Evolutionary conservation across 495 filamentous ascomycete genomes (phyloP).

Genomic region (Podospora appendiculata): DNA sequence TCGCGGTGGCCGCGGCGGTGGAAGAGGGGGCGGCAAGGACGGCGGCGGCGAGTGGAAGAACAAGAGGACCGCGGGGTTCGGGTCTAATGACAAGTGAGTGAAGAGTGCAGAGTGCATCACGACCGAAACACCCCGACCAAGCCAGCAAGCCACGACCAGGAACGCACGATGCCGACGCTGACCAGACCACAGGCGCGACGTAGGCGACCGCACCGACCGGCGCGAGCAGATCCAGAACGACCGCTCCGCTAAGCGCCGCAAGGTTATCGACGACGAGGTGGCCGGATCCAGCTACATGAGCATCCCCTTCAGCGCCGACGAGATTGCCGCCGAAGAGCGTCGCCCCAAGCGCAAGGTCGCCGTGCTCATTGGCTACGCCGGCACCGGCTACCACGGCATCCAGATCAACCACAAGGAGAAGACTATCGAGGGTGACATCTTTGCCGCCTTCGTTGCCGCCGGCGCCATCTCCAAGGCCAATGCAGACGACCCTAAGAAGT

Average conservation of each 20-base stretch:
- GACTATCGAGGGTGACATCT: slow-evolving; percentile 96
- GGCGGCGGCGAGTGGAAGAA: background rate
- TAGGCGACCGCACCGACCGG: slow-evolving; percentile 41
- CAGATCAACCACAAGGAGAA: slow-evolving; percentile 73
- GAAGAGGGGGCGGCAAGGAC: background rate
- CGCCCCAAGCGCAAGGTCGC: slow-evolving; percentile 93
- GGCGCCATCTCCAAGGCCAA: slow-evolving; percentile 95
- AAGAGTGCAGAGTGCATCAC: too few species aligned
- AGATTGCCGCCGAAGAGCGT: slow-evolving; percentile 76
- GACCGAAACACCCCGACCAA: too few species aligned
- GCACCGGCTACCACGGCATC: slow-evolving; percentile 96
- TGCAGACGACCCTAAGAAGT: slow-evolving; percentile 93
- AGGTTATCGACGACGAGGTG: slow-evolving; percentile 34
- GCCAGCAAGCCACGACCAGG: too few species aligned
- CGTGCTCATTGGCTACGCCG: slow-evolving; percentile 88
- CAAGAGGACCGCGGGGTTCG: background rate
- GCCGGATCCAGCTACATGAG: slow-evolving; percentile 31
- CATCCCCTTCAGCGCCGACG: slow-evolving; percentile 48
- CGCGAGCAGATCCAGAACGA: slow-evolving; percentile 51
- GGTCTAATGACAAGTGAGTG: background rate
- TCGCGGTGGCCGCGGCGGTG: slow-evolving; percentile 4
- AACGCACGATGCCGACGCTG: slow-evolving; percentile 18
- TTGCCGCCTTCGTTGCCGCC: slow-evolving; percentile 78
- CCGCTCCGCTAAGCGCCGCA: slow-evolving; percentile 48
- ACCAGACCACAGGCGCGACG: slow-evolving; percentile 5